Percentiles rank a stretch among this genome's conserved stretches.
These are phyloP conservation scores for Synchytrium microbalum DNA, from an alignment of 371 early-diverging fungal genomes.

Conservation along the genomic window DNA sequence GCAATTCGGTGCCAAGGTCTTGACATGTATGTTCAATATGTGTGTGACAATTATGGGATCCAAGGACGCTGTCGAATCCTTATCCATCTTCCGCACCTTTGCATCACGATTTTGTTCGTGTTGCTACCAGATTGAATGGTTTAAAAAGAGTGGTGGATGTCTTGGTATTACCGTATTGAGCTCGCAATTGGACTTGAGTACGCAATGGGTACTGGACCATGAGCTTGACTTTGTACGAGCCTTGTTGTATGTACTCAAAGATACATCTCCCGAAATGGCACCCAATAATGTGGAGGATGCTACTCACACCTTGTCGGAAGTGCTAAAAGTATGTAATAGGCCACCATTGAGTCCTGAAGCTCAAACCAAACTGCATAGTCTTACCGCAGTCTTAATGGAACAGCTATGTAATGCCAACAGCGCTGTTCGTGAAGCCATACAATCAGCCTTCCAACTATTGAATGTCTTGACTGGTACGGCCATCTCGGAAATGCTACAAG, in stretches of 20 bases:
- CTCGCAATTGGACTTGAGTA: slow-evolving; percentile 72
- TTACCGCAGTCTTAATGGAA: slow-evolving; percentile 76
- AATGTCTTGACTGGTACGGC: slow-evolving; percentile 68
- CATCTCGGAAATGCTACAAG: slow-evolving; percentile 77
- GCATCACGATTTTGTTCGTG: slow-evolving; percentile 71
- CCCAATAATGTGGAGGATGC: slow-evolving; percentile 68
- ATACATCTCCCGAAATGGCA: slow-evolving; percentile 73
- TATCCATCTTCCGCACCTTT: slow-evolving; percentile 68
- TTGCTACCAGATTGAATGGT: slow-evolving; percentile 82
- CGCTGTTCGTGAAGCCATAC: slow-evolving; percentile 82
- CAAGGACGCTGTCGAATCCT: slow-evolving; percentile 51
- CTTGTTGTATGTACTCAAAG: slow-evolving; percentile 88
- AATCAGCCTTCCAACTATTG: slow-evolving; percentile 70
- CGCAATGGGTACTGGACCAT: slow-evolving; percentile 84
- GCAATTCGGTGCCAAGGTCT: slow-evolving; percentile 54
- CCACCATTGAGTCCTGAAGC: slow-evolving; percentile 13
- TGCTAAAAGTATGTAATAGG: slow-evolving; percentile 75
- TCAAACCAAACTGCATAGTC: slow-evolving; percentile 33
- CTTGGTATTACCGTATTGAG: slow-evolving; percentile 77
- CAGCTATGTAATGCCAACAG: slow-evolving; percentile 90
- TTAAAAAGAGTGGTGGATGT: slow-evolving; percentile 80
- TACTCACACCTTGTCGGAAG: slow-evolving; percentile 63
- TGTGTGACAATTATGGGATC: slow-evolving; percentile 47
- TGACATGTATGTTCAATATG: slow-evolving; percentile 56
- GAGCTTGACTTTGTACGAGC: slow-evolving; percentile 89